These are phyloP conservation scores for Phyllosticta citrichinensis DNA, from an alignment of 2,329 filamentous ascomycete genomes.

Conservation along the genomic window DNA sequence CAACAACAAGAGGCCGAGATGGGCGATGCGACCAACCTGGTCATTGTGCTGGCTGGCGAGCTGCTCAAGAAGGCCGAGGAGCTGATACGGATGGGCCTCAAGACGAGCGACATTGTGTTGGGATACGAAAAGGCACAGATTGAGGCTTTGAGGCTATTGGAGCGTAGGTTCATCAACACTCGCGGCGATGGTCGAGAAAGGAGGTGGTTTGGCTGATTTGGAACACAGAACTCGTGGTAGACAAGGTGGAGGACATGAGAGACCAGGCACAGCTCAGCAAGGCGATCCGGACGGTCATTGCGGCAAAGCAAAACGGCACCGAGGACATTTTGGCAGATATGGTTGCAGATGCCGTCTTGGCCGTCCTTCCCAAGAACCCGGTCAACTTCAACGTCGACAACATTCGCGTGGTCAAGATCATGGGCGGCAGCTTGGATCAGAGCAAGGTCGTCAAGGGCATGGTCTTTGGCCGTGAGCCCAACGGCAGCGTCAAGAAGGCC, in stretches of 20 bases:
- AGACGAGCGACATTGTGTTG: slow-evolving; percentile 93
- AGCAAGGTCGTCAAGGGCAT: slow-evolving; percentile 93
- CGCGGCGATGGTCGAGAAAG: background rate
- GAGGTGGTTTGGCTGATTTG: slow-evolving; percentile 14
- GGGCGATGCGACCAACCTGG: slow-evolving; percentile 95
- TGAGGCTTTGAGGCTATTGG: slow-evolving; percentile 73
- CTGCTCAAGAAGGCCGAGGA: slow-evolving; percentile 95
- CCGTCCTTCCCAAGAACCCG: slow-evolving; percentile 91
- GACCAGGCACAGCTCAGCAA: slow-evolving; percentile 81
- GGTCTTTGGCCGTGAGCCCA: slow-evolving; percentile 95
- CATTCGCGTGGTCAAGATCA: slow-evolving; percentile 97
- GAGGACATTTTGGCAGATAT: slow-evolving; percentile 81
- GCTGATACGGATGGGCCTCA: slow-evolving; percentile 88
- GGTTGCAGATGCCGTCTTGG: slow-evolving; percentile 73
- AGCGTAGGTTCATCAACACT: slow-evolving; percentile 44
- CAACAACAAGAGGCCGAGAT: slow-evolving; percentile 99
- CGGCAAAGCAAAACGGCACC: slow-evolving; percentile 90
- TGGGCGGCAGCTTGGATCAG: slow-evolving; percentile 92
- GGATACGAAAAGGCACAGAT: slow-evolving; percentile 93
- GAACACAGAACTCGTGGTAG: slow-evolving; percentile 64
- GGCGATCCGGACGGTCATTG: slow-evolving; percentile 88
- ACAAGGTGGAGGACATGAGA: slow-evolving; percentile 77
- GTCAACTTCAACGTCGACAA: slow-evolving; percentile 98
- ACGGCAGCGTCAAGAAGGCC: slow-evolving; percentile 80
- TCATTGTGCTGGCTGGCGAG: slow-evolving; percentile 92